Base-by-base conservation (phyloP, 2,329 filamentous ascomycete genomes). In the Lachnellula arida region DNA sequence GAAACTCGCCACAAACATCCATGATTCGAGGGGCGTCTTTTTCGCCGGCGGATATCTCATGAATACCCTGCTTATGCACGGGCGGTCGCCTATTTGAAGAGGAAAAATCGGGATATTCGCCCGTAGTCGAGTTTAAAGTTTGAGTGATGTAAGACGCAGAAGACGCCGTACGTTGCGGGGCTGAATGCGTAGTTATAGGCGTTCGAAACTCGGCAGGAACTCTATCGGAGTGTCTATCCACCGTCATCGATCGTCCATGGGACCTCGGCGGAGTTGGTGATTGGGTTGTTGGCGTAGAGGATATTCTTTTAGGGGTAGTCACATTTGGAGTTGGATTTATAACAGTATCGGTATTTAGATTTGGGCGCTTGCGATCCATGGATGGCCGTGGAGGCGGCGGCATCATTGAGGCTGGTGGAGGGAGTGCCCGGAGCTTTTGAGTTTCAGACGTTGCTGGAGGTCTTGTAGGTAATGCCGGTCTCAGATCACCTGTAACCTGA, bases 21-120 rank as follows among this genome's bases (percentile, higher is more conserved):
- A 97, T 86, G 32, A 91, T 77, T 43, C 91, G 86, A 5, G 90
- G 89, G 60, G 90, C 89, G 60, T 97, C 94, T 63, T 96, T 94
- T 65, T 90, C 91, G 3, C 89, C 92, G 32, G 28, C 28, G 28
- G 81, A 74, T 55, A 99, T 92, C 60, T 93, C 88, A 51, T 80
- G 80, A n/a, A 82, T 81, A 0, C 88, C 87, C 43, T 85, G 80
- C 64, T 85, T 87, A 63, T 89, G 84, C 51, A 81, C 81, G 0
- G 94, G 94, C 15, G 90, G 88, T 49, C 91, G 82, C 49, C 94
- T 84, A 68, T 97, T 99, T 2, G 90, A 84, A 62, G 87, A 86
- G 1, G 91, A 89, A 1, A 88, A 78, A 72, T 99, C 92, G 0
- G 94, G 94, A 69, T 89, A 97, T 49, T 89, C 82, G 8, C 62